Evolutionary conservation across 495 filamentous ascomycete species (phyloP), one percentile per base, ranked within the genome.

Genomic region (Hyaloscypha variabilis): DNA sequence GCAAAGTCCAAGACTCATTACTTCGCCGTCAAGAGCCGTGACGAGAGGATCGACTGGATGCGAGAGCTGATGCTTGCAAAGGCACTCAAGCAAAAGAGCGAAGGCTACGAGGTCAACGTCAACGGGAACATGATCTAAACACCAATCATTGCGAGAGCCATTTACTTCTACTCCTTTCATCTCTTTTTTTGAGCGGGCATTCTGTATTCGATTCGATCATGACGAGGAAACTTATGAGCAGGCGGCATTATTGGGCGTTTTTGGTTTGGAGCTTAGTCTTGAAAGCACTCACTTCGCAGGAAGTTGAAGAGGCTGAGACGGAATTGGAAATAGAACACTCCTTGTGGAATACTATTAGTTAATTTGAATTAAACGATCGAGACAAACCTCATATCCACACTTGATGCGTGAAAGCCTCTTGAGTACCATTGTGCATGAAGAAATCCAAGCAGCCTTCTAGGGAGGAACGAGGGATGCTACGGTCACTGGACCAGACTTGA

Each of bases 11-110:
- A 97, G 83, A 86, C 87, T n/a, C 94, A 99, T 71, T 91, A 97
- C 71, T 98, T 99, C 70, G 91, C 94, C 0, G 94, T 97, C 62
- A 89, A 90, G 75, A 85, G 81, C 61, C 82, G 92, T 0, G 92
- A 98, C 64, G 91, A 97, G 74, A 84, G 95, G 31, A 97, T 97
- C 64, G 94, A 97, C 68, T 99, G 95, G 95, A 97, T 97, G 95
- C 80, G 95, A 2, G 93, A 97, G 82, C 76, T 99, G 58, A 97
- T 99, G 95, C 86, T 99, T 25, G 94, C 94, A 5, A 97, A 94
- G 75, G 94, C 94, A 24, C 77, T 93, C 63, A 89, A 86, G 79
- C 90, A 91, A 72, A 92, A 92, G 78, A 87, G 88, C 19, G 87
- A 90, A 67, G 94, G 94, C 10, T 96, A 85, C 56, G 87, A 89